phyloP scores from a whole-genome alignment of 805 yeast genomes.

The Candida saitoana region DNA sequence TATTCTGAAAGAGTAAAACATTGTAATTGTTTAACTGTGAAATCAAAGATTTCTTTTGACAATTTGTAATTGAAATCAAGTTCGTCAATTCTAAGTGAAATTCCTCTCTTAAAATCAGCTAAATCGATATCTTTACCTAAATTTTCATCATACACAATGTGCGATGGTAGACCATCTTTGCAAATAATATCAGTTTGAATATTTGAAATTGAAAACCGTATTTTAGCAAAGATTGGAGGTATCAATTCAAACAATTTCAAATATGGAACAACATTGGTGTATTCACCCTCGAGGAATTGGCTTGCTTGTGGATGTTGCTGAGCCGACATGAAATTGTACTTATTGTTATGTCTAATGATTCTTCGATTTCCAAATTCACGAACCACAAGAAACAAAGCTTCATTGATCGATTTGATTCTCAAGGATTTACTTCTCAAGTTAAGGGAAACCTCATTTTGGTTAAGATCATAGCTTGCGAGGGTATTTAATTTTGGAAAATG shows the following conservation, averaged over 20 bases:
- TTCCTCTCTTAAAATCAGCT: slow-evolving; percentile 36
- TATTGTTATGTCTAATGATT: slow-evolving; percentile 21
- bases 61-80: slow-evolving; percentile 19
- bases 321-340: slow-evolving; percentile 13
- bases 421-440: slow-evolving; percentile 23
- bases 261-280: slow-evolving; percentile 4
- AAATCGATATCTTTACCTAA: slow-evolving; percentile 27
- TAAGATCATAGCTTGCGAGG: slow-evolving; percentile 23
- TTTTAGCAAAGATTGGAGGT: slow-evolving; percentile 24
- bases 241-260: slow-evolving; percentile 29
- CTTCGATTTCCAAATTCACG: slow-evolving; percentile 27
- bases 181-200: slow-evolving; percentile 34
- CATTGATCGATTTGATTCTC: slow-evolving; percentile 32
- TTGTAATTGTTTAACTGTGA: slow-evolving; percentile 21
- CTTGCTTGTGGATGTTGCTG: neutral
- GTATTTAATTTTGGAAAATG: slow-evolving; percentile 24
- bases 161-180: slow-evolving; percentile 38
- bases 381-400: slow-evolving; percentile 32
- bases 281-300: slow-evolving; percentile 7
- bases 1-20: slow-evolving; percentile 37
- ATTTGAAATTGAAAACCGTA: slow-evolving; percentile 23
- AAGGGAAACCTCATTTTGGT: slow-evolving; percentile 17
- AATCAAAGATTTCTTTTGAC: slow-evolving; percentile 17
- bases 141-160: slow-evolving; percentile 19
- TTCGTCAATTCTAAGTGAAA: slow-evolving; percentile 24